These are phyloP conservation scores for Aureobasidium mangrovei DNA, from an alignment of 2,329 filamentous ascomycete species.

Conservation along the genomic window DNA sequence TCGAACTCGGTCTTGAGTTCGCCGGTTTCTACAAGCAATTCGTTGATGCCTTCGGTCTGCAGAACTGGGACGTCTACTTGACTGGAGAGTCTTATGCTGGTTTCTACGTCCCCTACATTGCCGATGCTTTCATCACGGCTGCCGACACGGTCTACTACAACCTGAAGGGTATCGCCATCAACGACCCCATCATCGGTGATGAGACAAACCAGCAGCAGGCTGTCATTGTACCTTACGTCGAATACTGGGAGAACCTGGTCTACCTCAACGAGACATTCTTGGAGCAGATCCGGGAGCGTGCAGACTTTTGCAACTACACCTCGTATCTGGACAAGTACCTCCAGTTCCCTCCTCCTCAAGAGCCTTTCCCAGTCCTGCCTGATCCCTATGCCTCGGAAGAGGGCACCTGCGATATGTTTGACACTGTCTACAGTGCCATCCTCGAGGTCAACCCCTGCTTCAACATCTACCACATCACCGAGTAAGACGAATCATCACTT, in stretches of 20 bases:
- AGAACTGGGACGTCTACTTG: slow-evolving; percentile 40
- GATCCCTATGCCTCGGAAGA: slow-evolving; percentile 20
- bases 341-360: slow-evolving; percentile 30
- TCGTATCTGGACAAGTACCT: slow-evolving; percentile 33
- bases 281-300: slow-evolving; percentile 22
- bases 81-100: slow-evolving; percentile 59
- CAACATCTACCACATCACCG: slow-evolving; percentile 26
- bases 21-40: slow-evolving; percentile 43
- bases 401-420: slow-evolving; percentile 25
- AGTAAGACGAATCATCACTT: background rate
- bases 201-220: slow-evolving; percentile 12
- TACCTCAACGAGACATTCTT: slow-evolving; percentile 17
- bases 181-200: slow-evolving; percentile 36
- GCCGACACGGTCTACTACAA: slow-evolving; percentile 30
- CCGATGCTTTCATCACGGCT: slow-evolving; percentile 43
- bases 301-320: slow-evolving; percentile 39
- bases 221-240: slow-evolving; percentile 13
- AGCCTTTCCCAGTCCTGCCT: slow-evolving; percentile 22
- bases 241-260: slow-evolving; percentile 15
- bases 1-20: slow-evolving; percentile 35
- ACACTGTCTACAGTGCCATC: slow-evolving; percentile 25
- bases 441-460: slow-evolving; percentile 26
- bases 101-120: slow-evolving; percentile 49
- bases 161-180: slow-evolving; percentile 26
- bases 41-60: slow-evolving; percentile 40